phyloP scores from a whole-genome alignment of 805 yeast species.

The Yamadazyma paraphyllophila region DNA sequence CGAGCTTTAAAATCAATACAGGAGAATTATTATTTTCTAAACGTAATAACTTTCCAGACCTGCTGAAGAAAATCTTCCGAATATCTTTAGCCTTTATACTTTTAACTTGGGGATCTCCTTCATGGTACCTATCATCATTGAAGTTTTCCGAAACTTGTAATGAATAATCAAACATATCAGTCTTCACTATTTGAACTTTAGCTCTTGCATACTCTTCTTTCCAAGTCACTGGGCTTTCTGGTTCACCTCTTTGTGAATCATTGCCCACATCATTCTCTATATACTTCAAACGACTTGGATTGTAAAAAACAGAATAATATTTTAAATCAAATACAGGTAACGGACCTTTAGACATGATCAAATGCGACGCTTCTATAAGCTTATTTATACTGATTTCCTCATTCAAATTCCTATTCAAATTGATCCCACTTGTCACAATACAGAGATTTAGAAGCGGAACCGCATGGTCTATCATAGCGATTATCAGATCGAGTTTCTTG shows the following conservation, averaged over 20 bases:
- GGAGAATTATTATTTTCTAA: constrained; percentile 63
- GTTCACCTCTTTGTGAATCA: neutral
- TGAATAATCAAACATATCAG: constrained; percentile 36
- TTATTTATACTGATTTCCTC: constrained; percentile 41
- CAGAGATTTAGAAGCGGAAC: constrained; percentile 68
- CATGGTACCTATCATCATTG: constrained; percentile 73
- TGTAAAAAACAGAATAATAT: constrained; percentile 61
- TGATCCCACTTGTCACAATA: constrained; percentile 66
- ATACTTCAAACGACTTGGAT: constrained; percentile 38
- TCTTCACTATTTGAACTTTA: constrained; percentile 34
- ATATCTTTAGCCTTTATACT: constrained; percentile 41
- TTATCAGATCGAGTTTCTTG: constrained; percentile 44
- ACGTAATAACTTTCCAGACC: constrained; percentile 63
- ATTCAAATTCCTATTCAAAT: constrained; percentile 56
- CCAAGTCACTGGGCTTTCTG: constrained; percentile 53
- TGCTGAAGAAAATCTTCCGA: constrained; percentile 60
- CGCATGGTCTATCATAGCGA: constrained; percentile 55
- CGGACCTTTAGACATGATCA: neutral
- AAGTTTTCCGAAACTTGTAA: constrained; percentile 55
- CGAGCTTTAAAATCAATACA: constrained; percentile 59
- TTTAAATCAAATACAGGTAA: constrained; percentile 63
- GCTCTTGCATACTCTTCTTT: constrained; percentile 68
- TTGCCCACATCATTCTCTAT: constrained; percentile 17
- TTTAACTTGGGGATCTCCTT: constrained; percentile 42
- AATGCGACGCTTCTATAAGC: constrained; percentile 52